Base-by-base conservation (phyloP, 2,329 filamentous ascomycete species). In the Cercospora citrullina region DNA sequence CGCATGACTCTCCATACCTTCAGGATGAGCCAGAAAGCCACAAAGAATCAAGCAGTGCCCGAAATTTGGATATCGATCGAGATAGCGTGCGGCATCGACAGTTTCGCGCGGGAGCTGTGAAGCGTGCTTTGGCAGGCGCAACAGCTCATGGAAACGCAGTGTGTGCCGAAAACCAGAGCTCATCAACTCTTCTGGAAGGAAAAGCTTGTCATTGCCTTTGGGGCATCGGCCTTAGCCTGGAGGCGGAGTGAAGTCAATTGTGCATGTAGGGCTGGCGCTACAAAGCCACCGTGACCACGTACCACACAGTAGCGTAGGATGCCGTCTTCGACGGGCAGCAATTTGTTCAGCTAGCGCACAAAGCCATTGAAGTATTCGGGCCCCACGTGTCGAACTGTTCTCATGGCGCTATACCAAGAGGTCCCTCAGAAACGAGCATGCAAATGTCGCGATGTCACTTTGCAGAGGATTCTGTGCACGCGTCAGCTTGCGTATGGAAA, bases 171-270 rank as follows among this genome's bases (percentile, higher is more conserved):
- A 14, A 55, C 23, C 23, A 28, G 5, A 28, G 23, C 23, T 28
- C 48, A 16, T 28, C 48, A 55, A 28, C 14, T 36, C 16, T 66
- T 68, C 67, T 64, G 42, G 67, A 68, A 63, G 42, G 60, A 64
- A 68, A 68, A 68, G 67, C 67, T 68, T 68, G 60, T 57, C 51
- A 45, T 30, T 28, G 30, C 39, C 60, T 68, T 63, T 60, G 30
- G 39, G 57, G 30, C 45, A 61, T 57, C 33, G 16, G 63, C 58
- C 21, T 30, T 68, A 48, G 63, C 53, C 28, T 42, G 16, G 30
- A 30, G 18, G 26, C 16, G 42, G 23, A n/a, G 57, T 55, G 63
- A 66, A 33, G 36, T 65, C 57, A 31, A 48, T 53, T 16, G 28
- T 9, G 23, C 33, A 31, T 53, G 48, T 39, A 65, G 59, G 63